Conservation (phyloP, 164 flowering plant genomes). For the Berberis vulgaris region DNA sequence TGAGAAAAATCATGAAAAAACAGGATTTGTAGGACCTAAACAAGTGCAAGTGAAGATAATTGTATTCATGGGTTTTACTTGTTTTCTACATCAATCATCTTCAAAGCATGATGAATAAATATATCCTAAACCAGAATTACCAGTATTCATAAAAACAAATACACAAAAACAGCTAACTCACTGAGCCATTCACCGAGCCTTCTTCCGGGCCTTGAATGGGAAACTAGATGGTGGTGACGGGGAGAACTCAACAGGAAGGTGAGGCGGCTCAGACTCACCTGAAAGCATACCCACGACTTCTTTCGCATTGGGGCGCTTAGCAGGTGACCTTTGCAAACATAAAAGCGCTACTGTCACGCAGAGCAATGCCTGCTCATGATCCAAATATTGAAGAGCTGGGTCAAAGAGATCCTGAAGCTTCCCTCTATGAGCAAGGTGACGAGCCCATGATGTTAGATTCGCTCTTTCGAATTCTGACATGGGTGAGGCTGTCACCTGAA, state of each 20-base stretch:
- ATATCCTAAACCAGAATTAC: constrained; percentile 21
- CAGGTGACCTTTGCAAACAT: constrained; percentile 77
- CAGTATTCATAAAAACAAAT: constrained; percentile 16
- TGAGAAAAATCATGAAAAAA: no score
- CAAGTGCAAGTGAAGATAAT: not conserved
- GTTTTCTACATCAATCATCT: constrained; percentile 14
- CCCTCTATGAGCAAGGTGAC: constrained; percentile 71
- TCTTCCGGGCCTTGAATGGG: constrained; percentile 57
- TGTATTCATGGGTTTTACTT: constrained; percentile 3
- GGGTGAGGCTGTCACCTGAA: constrained; percentile 88
- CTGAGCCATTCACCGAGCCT: constrained; percentile 82
- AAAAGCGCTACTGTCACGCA: constrained; percentile 83
- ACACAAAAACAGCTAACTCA: constrained; percentile 26
- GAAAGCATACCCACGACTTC: constrained; percentile 75
- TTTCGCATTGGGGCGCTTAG: constrained; percentile 57
- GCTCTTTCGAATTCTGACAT: constrained; percentile 91
- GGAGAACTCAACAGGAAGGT: constrained; percentile 77
- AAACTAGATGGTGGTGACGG: constrained; percentile 79
- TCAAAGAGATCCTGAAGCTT: constrained; percentile 85
- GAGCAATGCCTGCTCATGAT: constrained; percentile 57
- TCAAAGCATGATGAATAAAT: constrained; percentile 16
- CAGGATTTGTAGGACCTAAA: not conserved
- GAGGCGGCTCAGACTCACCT: constrained; percentile 66
- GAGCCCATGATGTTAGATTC: constrained; percentile 82
- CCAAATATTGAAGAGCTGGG: constrained; percentile 42